Base-by-base conservation (phyloP, 257 asterid species). In the Solanum peruvianum region DNA sequence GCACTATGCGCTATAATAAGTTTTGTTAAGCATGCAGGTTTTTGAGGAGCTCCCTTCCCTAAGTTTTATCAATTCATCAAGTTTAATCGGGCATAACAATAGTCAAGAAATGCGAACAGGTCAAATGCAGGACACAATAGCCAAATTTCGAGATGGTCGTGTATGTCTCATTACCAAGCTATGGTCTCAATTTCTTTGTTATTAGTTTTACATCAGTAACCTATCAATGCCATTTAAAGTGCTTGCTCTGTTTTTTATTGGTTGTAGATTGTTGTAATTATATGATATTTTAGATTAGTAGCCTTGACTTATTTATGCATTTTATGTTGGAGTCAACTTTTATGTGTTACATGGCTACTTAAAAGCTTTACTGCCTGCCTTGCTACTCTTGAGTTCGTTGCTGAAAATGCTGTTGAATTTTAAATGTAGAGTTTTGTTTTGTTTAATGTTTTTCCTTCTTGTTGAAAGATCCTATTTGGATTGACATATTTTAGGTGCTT, bases 111-210 rank as follows among this genome's bases (percentile, higher is more conserved):
- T 97, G 98, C 95, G 99, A 75, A 92, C 99, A 83, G 89, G 94
- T 87, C 99, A 95, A 91, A 95, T 97, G 99, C 99, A 97, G 90
- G 99, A 97, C 85, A 92, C 99, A 39, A 95, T 97, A 89, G 91
- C 98, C 80, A 94, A 95, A 90, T 97, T 97, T 89, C 95, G 99
- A 27, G 99, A 97, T 92, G 99, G 99, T 42, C 99, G 99, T 87
- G 99, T 97, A 94, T 87, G 99, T 90, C 84, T 83, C 45, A 87
- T 58, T 88, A 42, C 87, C 29, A 83, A 49, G 58, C 86, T 72
- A 84, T 80, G 44, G 27, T 16, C 27, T 45, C 66, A 25, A 47
- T 80, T 27, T 81, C 85, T 10, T 31, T 81, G 69, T 31, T 81
- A 16, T 78, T 78, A 27, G 84, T 81, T 81, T 81, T 49, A 49